Conservation (phyloP, 495 filamentous ascomycete species). For the Trichocladium uniseriatum region DNA sequence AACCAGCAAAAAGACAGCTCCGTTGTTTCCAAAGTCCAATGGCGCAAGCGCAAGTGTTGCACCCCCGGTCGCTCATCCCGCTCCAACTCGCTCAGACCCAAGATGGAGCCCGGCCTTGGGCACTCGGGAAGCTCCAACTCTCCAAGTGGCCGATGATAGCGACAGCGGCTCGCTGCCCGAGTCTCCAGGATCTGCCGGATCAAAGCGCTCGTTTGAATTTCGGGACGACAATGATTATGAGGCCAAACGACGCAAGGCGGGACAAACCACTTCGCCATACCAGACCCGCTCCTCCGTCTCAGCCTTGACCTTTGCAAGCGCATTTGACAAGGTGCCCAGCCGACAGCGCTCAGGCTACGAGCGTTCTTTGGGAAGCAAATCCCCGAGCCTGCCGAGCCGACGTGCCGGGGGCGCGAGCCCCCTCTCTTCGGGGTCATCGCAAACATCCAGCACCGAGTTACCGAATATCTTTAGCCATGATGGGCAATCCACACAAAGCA, state of each 20-base stretch:
- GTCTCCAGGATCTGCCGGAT: neutral
- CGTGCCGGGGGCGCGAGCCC: neutral
- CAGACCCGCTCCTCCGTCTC: neutral
- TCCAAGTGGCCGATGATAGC: neutral
- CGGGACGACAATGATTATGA: neutral
- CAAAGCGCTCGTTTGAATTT: conserved; percentile 14
- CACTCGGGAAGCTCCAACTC: no score
- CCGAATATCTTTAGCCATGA: conserved; percentile 23
- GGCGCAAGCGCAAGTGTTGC: neutral
- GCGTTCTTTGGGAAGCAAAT: neutral
- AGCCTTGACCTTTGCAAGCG: neutral
- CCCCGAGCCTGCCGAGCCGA: neutral
- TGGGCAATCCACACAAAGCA: conserved; percentile 23
- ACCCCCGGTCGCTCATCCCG: neutral
- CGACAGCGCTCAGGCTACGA: neutral
- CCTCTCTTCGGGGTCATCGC: neutral
- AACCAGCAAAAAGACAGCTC: neutral
- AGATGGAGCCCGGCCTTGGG: no score
- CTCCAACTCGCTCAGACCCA: no score
- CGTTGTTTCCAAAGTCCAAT: neutral
- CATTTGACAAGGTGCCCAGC: conserved; percentile 17
- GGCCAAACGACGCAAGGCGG: conserved; percentile 9
- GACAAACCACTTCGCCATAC: neutral
- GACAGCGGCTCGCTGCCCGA: neutral
- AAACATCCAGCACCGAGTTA: conserved; percentile 1